These are phyloP conservation scores for Styphnolobium japonicum DNA, from an alignment of 306 rosid genomes.

Conservation along the genomic window DNA sequence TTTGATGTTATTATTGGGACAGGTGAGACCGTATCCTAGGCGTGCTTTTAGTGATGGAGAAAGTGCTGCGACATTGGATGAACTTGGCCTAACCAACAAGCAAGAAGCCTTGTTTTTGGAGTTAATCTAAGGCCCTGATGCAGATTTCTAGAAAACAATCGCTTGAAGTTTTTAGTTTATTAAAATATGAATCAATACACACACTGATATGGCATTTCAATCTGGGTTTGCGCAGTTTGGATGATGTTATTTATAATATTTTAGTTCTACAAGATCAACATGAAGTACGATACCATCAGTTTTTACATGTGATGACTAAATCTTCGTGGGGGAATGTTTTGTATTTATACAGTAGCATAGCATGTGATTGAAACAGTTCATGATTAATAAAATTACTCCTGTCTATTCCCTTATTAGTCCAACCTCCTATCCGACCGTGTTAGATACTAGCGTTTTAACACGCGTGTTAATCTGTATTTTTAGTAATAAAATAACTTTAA, in stretches of 20 bases:
- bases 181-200: constrained; percentile 24
- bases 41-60: constrained; percentile 75
- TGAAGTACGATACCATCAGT: not conserved
- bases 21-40: constrained; percentile 97
- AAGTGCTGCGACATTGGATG: constrained; percentile 56
- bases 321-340: not conserved
- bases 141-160: constrained; percentile 34
- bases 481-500: too few relatives aligned
- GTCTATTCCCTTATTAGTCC: not conserved
- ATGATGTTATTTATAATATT: constrained; percentile 3
- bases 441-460: too few relatives aligned
- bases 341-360: constrained; percentile 1
- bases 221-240: constrained; percentile 33
- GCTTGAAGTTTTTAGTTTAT: constrained; percentile 30
- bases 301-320: not conserved
- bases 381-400: not conserved
- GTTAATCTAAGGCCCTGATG: constrained; percentile 47
- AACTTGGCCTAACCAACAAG: constrained; percentile 81
- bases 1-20: constrained; percentile 20
- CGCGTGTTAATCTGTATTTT: too few relatives aligned
- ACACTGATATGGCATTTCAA: constrained; percentile 30
- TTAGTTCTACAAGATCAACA: not conserved
- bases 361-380: not conserved
- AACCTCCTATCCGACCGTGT: too few relatives aligned
- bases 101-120: constrained; percentile 94